Evolutionary conservation across 495 filamentous ascomycete species (phyloP).

Genomic region (Pyrenula massariospora): DNA sequence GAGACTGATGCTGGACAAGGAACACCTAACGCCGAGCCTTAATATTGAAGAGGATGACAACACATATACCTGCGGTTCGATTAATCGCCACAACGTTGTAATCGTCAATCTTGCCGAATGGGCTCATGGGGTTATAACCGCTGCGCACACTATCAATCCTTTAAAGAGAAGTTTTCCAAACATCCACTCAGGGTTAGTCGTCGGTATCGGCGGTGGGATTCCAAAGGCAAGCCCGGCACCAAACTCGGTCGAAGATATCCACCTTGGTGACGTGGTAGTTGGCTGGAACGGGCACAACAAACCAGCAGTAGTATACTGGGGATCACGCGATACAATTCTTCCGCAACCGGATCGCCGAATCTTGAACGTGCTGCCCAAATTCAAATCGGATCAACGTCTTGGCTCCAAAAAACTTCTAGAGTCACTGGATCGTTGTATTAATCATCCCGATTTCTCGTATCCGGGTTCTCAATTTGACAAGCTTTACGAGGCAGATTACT

Average conservation of each 20-base stretch:
- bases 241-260: slow-evolving; percentile 14
- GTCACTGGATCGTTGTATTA: slow-evolving; percentile 4
- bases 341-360: neutral
- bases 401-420: slow-evolving; percentile 5
- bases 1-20: slow-evolving; percentile 17
- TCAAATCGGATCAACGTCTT: neutral
- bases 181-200: slow-evolving; percentile 28
- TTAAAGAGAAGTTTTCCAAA: neutral
- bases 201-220: slow-evolving; percentile 31
- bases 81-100: slow-evolving; percentile 25
- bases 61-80: slow-evolving; percentile 17
- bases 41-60: slow-evolving; percentile 13
- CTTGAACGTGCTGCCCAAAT: neutral
- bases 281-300: slow-evolving; percentile 4
- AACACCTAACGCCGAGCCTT: slow-evolving; percentile 10
- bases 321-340: neutral
- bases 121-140: neutral
- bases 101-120: slow-evolving; percentile 11
- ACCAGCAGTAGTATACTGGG: neutral
- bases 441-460: slow-evolving; percentile 12
- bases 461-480: slow-evolving; percentile 10
- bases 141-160: neutral
- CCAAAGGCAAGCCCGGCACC: slow-evolving; percentile 12
- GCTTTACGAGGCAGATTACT: slow-evolving; percentile 17
- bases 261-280: slow-evolving; percentile 30